These are phyloP conservation scores for Parsonsia alboflavescens DNA, from an alignment of 257 asterid genomes.

Conservation along the genomic window DNA sequence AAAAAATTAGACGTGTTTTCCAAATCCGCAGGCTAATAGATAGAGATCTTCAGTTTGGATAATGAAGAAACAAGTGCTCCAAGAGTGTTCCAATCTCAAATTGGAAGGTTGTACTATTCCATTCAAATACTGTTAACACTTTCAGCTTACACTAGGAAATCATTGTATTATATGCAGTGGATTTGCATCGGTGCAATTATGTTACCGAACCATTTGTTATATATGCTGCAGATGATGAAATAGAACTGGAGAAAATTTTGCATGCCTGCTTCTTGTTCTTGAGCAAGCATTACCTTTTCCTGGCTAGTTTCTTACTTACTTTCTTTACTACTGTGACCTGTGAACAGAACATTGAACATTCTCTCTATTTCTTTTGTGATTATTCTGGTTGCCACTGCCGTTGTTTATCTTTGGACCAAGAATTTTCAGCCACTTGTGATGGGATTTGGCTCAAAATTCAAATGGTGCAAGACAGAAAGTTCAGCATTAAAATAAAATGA, in stretches of 20 bases:
- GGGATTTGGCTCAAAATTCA: too few relatives aligned
- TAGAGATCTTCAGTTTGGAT: conserved; percentile 3
- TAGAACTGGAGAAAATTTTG: background rate
- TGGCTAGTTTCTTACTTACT: background rate
- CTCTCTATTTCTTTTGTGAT: too few relatives aligned
- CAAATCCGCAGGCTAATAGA: conserved; percentile 11
- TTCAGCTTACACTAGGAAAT: background rate
- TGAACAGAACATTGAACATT: too few relatives aligned
- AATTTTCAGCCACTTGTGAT: too few relatives aligned
- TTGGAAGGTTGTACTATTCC: background rate
- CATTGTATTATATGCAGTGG: background rate
- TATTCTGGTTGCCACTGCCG: too few relatives aligned
- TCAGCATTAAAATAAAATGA: too few relatives aligned
- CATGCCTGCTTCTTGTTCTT: background rate
- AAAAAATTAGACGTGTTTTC: background rate
- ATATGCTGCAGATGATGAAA: background rate
- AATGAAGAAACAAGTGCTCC: background rate
- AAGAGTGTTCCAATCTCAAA: background rate
- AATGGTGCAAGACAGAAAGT: too few relatives aligned
- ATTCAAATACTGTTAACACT: background rate
- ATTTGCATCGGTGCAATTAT: background rate
- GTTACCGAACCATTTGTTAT: background rate
- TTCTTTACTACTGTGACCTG: too few relatives aligned
- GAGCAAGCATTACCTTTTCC: background rate
- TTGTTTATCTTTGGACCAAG: too few relatives aligned